Conservation (phyloP, 352 stramenopile species). For the Thalassiosira hispida region DNA sequence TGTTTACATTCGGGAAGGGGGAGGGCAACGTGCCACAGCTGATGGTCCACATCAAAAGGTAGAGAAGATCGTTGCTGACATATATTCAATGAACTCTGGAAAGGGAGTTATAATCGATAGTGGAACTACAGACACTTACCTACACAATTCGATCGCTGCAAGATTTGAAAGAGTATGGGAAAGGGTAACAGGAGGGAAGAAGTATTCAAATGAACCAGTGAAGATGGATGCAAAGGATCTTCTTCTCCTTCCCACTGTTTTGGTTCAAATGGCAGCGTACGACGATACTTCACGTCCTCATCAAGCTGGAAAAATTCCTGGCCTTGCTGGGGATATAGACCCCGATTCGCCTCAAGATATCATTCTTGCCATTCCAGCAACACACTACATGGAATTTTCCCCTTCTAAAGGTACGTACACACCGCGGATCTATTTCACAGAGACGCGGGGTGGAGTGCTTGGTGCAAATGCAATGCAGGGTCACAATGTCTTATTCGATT, state of each 20-base stretch:
- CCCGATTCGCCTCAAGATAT: slow-evolving; percentile 49
- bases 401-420: slow-evolving; percentile 39
- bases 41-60: slow-evolving; percentile 42
- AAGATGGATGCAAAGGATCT: slow-evolving; percentile 44
- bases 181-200: slow-evolving; percentile 46
- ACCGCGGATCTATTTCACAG: slow-evolving; percentile 73
- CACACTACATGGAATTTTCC: slow-evolving; percentile 55
- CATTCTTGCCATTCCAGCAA: slow-evolving; percentile 53
- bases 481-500: slow-evolving; percentile 88
- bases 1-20: slow-evolving; percentile 72
- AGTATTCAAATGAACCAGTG: slow-evolving; percentile 42
- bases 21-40: slow-evolving; percentile 48
- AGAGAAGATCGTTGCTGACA: slow-evolving; percentile 41
- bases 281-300: slow-evolving; percentile 24
- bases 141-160: slow-evolving; percentile 61
- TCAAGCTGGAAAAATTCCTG: slow-evolving; percentile 17
- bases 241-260: slow-evolving; percentile 53
- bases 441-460: slow-evolving; percentile 79
- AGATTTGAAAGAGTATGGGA: slow-evolving; percentile 72
- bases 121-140: slow-evolving; percentile 85
- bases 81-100: slow-evolving; percentile 63
- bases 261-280: slow-evolving; percentile 57
- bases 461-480: slow-evolving; percentile 88
- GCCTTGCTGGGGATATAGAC: slow-evolving; percentile 61
- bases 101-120: slow-evolving; percentile 81